Evolutionary conservation across 345 rosid species (phyloP).

Genomic region (Streptanthus diversifolius): DNA sequence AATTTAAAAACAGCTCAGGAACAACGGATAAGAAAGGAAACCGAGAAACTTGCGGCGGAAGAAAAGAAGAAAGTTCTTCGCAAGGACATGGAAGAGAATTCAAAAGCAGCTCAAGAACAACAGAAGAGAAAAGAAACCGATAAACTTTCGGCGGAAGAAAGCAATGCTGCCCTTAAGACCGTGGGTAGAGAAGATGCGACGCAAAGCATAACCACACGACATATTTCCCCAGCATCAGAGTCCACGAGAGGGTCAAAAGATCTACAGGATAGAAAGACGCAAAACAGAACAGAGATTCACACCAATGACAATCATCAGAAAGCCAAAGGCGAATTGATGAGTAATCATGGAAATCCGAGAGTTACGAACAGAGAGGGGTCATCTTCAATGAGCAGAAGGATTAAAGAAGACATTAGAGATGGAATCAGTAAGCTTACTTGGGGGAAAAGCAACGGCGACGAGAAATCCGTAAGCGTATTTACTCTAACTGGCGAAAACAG

Average conservation of each 20-base stretch:
- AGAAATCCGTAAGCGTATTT: conserved; percentile 41
- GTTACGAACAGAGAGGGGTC: conserved; percentile 34
- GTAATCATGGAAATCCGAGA: conserved; percentile 10
- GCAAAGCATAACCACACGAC: conserved; percentile 24
- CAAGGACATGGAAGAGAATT: conserved; percentile 5
- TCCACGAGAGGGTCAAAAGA: conserved; percentile 27
- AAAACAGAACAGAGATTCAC: conserved; percentile 22
- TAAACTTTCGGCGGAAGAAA: conserved; percentile 20
- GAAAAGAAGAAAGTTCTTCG: conserved; percentile 18
- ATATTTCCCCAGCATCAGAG: conserved; percentile 37
- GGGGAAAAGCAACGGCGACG: conserved; percentile 41
- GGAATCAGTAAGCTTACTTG: conserved; percentile 50
- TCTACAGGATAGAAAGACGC: conserved; percentile 3
- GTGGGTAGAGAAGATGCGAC: conserved; percentile 23
- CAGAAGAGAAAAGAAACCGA: conserved; percentile 19
- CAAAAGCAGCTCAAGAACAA: conserved; percentile 3
- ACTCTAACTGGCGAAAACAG: conserved; percentile 85
- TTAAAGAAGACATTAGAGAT: conserved; percentile 56
- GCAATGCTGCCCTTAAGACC: conserved; percentile 1
- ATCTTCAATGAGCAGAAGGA: conserved; percentile 36
- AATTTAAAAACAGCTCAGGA: conserved; percentile 9
- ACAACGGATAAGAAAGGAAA: conserved; percentile 11
- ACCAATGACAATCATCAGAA: conserved; percentile 35
- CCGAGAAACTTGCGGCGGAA: conserved; percentile 3
- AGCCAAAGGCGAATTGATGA: conserved; percentile 24